Base-by-base conservation (phyloP, 495 filamentous ascomycete genomes). In the Penicillium macrosclerotiorum region DNA sequence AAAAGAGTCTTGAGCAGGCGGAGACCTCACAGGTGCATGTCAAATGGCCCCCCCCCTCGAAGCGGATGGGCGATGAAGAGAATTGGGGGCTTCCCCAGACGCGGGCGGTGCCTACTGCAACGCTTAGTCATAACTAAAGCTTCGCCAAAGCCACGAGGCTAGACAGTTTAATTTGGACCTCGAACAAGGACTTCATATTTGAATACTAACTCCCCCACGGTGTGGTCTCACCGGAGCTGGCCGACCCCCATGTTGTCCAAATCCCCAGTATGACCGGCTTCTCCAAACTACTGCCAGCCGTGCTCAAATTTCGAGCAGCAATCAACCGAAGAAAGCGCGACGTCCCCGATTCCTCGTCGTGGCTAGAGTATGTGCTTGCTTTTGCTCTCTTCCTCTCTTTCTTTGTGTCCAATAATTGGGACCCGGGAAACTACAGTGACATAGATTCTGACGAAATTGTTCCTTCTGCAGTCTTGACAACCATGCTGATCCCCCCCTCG, bases 211-310 rank as follows among this genome's bases (percentile, higher is more conserved):
- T 38, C 19, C 35, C 37, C 32, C 17, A 14, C 34, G 29, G 18
- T 37, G 38, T 34, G 45, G 45, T 25, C 45, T 50, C 49, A 49
- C 53, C 46, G 57, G 52, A 60, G 63, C 62, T 63, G 54, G 54
- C 38, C 47, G 54, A 54, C 53, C n/a, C n/a, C 46, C 42, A 60
- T 65, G 62, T 49, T 49, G 56, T 44, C 39, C 22, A 45, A 25
- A 52, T 45, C 53, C 45, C 43, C 52, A 73, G 55, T 32, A 73
- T 73, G 67, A 68, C 51, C 55, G 59, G 65, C 37, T 55, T 72
- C 34, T 47, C 54, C 36, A 63, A 73, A 47, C 42, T 64, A 41
- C 47, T 64, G 22, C 51, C 59, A 37, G 50, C 67, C 19, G 60
- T 65, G 49, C 62, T 64, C 47, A 64, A 58, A 50, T 55, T 64